Evolutionary conservation across 495 filamentous ascomycete genomes (phyloP), one percentile per base, ranked within the genome.

Genomic region (Clohesyomyces aquaticus): DNA sequence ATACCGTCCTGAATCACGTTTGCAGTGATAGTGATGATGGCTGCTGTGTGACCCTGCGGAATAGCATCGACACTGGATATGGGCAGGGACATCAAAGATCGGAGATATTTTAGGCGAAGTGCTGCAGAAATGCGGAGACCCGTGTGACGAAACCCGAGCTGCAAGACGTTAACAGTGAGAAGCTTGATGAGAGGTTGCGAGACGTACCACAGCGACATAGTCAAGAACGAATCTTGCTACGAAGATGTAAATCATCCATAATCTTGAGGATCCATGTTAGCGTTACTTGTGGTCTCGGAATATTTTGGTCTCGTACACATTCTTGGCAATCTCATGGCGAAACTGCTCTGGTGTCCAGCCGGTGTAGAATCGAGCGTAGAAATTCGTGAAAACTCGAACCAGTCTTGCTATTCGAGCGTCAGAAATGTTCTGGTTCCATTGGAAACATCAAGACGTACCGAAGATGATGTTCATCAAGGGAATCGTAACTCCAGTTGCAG

Each of bases 381-480:
- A n/a, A n/a, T n/a, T n/a, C n/a, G n/a, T n/a, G n/a, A n/a, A n/a
- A n/a, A n/a, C n/a, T n/a, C n/a, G n/a, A n/a, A n/a, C n/a, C n/a
- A n/a, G n/a, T n/a, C n/a, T n/a, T n/a, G n/a, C n/a, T n/a, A n/a
- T n/a, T n/a, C n/a, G n/a, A n/a, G n/a, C n/a, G n/a, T n/a, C n/a
- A n/a, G n/a, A 41, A 41, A 9, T 41, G 35, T 41, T 8, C 16
- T 16, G 8, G 9, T 41, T 16, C 8, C 9, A 41, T 41, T 41
- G 23, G 6, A 53, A 18, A 53, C 21, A 53, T 53, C 23, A 29
- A 29, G 19, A 4, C 16, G 42, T 55, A 56, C 54, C 54, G 22
- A 56, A 56, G 23, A 56, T 42, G 38, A 56, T 25, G 54, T 56
- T 56, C 54, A 56, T 56, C 4, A 56, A 19, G 3, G 54, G 54